Base-by-base conservation (phyloP, 2,329 filamentous ascomycete species). In the Aspergillus spinulosporus region DNA sequence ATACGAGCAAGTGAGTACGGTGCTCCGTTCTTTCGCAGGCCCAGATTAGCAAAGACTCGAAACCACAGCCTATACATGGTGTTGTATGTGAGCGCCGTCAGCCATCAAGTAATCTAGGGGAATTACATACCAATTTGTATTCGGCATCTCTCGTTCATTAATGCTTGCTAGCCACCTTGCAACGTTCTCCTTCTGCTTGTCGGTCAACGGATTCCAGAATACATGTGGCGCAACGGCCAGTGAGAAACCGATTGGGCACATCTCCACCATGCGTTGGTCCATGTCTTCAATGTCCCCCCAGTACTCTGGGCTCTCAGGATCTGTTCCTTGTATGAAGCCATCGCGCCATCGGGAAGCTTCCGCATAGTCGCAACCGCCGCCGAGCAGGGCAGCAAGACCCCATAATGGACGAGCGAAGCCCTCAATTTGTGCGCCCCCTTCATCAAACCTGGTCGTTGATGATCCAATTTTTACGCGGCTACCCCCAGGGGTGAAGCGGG, bases 191-290 rank as follows among this genome's bases (percentile, higher is more conserved):
- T 81, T 84, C 68, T 90, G 84, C 62, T 78, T 79, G 12, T 82
- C 80, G 2, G 80, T 83, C 64, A 92, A 75, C 1, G 81, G 83
- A 11, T 85, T 77, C 88, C 88, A 92, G 57, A 91, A 82, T 63
- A 68, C 80, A 77, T 70, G 74, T 28, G 80, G 78, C 36, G 86
- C 88, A 51, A 91, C 86, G 32, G 88, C 88, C 52, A 93, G 77
- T 1, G 88, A 84, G 65, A 85, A 92, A 0, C 89, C 89, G 57
- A 92, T 80, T 0, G 89, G 88, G 67, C 88, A 92, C 81, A 91
- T 90, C 70, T 93, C 89, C 2, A 92, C 89, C 89, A 92, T 92
- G 28, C 89, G 79, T 76, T 92, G 89, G 67, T 92, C 89, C 56
- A 87, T 85, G 67, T 92, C 88, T 62, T 85, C 81, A 61, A 89